A percentile compares a stretch with the other conserved stretches of the same genome.
Conservation (phyloP, 31 red algal genomes). For the Odonthalia washingtoniensis region DNA sequence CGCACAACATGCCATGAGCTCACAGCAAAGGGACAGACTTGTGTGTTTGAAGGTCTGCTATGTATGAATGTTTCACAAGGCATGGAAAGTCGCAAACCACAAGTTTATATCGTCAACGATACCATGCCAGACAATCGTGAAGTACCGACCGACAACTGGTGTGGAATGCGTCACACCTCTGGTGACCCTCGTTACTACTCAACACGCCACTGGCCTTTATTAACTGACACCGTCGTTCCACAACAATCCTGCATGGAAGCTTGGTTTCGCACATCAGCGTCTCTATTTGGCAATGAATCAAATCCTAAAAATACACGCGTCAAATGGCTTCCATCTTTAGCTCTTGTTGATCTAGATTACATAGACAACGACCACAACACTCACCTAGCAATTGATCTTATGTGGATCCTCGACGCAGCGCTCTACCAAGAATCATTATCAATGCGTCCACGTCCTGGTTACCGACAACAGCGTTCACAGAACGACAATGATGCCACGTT, state of each 20-base stretch:
- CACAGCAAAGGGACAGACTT: conserved; percentile 16
- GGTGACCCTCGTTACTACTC: conserved; percentile 30
- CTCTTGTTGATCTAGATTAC: conserved; percentile 28
- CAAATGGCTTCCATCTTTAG: conserved; percentile 11
- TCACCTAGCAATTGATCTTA: conserved; percentile 10
- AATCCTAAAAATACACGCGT: background rate
- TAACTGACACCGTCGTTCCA: background rate
- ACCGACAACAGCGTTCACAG: too few species aligned
- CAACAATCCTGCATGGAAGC: conserved; percentile 18
- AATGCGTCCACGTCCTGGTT: background rate
- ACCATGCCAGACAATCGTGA: background rate
- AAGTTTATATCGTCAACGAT: conserved; percentile 14
- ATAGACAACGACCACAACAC: conserved; percentile 34
- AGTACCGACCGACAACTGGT: conserved; percentile 20
- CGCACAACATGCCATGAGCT: conserved; percentile 26
- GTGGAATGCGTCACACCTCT: background rate
- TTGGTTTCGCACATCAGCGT: background rate
- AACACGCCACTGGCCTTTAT: conserved; percentile 29
- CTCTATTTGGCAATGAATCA: background rate
- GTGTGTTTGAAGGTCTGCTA: conserved; percentile 29
- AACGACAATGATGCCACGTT: background rate
- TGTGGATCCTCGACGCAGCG: conserved; percentile 15
- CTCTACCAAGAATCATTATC: background rate
- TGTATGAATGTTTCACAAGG: conserved; percentile 1
- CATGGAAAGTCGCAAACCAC: background rate